Evolutionary conservation across 202 grass and related monocot species (phyloP).

Genomic region (Zoysia matrella): DNA sequence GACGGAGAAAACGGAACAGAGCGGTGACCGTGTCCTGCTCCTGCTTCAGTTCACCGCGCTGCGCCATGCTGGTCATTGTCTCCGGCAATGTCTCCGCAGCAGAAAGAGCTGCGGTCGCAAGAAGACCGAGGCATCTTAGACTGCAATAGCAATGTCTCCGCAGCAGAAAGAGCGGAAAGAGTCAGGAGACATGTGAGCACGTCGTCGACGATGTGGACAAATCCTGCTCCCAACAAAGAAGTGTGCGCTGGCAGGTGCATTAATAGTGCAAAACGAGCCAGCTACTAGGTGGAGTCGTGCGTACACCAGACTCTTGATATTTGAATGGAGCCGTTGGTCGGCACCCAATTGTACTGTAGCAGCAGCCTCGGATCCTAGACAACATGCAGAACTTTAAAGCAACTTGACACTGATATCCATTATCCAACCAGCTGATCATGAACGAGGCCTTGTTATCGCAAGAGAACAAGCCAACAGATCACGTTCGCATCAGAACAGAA

Average conservation of each 20-base stretch:
- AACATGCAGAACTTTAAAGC: neutral
- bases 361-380: conserved; percentile 11
- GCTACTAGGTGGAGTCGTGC: too few relatives aligned
- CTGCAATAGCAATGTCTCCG: too few relatives aligned
- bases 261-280: neutral
- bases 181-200: neutral
- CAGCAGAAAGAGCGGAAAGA: too few relatives aligned
- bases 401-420: neutral
- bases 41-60: too few relatives aligned
- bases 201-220: neutral
- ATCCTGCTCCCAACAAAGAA: neutral
- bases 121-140: too few relatives aligned
- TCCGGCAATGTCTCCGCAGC: too few relatives aligned
- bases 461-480: conserved; percentile 33
- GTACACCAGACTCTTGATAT: too few relatives aligned
- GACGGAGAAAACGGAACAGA: too few relatives aligned
- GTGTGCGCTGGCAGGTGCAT: neutral
- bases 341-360: neutral
- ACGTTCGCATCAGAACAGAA: neutral
- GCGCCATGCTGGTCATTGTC: too few relatives aligned
- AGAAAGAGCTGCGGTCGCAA: too few relatives aligned
- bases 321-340: neutral
- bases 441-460: neutral
- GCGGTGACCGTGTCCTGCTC: too few relatives aligned
- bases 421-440: neutral